A percentile compares a stretch with the other conserved stretches of the same genome.
phyloP scores from a whole-genome alignment of 2,329 filamentous ascomycete species.

The Hypoxylon sp. region DNA sequence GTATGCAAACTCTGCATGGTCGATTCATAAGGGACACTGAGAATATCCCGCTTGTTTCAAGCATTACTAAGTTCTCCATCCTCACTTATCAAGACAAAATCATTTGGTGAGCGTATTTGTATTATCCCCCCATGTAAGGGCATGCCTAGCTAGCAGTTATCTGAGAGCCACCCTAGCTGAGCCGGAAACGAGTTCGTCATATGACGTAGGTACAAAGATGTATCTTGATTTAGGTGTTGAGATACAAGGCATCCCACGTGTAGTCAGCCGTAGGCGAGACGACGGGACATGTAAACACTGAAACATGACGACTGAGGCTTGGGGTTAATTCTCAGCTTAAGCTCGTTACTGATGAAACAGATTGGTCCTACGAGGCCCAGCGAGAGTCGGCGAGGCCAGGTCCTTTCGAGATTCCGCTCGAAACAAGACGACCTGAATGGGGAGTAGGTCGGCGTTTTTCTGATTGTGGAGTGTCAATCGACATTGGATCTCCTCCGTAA shows the following conservation, averaged over 20 bases:
- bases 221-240: background rate
- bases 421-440: slow-evolving; percentile 13
- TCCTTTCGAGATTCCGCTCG: slow-evolving; percentile 32
- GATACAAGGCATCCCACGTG: background rate
- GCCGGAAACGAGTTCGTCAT: background rate
- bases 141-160: background rate
- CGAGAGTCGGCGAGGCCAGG: slow-evolving; percentile 38
- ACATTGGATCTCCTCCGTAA: background rate
- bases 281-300: background rate
- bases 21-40: background rate
- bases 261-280: background rate
- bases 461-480: background rate
- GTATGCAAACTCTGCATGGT: background rate
- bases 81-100: background rate
- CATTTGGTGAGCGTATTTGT: background rate
- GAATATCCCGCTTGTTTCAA: background rate
- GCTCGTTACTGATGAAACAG: background rate
- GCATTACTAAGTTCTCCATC: too few species aligned
- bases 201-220: background rate
- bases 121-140: slow-evolving; percentile 1
- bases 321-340: background rate
- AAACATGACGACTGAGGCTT: background rate
- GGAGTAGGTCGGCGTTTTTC: slow-evolving; percentile 6
- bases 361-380: slow-evolving; percentile 28
- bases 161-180: background rate